phyloP scores from a whole-genome alignment of 257 asterid species.

The Nicotiana undulata region DNA sequence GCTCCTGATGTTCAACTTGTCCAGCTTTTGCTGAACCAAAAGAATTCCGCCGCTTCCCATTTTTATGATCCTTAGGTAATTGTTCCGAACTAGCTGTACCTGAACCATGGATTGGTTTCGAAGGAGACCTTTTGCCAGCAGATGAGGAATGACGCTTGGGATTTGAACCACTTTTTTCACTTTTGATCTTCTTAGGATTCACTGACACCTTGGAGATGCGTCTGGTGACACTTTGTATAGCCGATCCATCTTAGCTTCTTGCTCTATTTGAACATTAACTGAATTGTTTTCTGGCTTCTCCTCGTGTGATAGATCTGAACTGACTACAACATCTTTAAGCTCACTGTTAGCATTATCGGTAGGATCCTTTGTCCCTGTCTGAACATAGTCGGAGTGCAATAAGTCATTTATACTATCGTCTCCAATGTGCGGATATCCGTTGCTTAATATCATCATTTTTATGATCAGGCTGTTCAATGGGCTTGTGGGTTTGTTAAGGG shows the following conservation, averaged over 20 bases:
- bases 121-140: constrained; percentile 40
- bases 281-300: constrained; percentile 37
- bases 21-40: constrained; percentile 55
- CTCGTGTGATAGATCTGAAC: constrained; percentile 22
- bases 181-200: constrained; percentile 49
- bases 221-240: constrained; percentile 47
- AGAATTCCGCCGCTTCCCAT: constrained; percentile 68
- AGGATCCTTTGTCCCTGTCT: constrained; percentile 26
- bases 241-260: constrained; percentile 33
- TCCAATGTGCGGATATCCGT: constrained; percentile 30
- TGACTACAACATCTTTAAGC: constrained; percentile 17
- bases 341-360: constrained; percentile 17
- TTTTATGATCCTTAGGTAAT: constrained; percentile 45
- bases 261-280: constrained; percentile 28
- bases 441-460: too few relatives aligned
- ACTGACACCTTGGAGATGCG: constrained; percentile 72
- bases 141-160: constrained; percentile 42
- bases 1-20: constrained; percentile 74
- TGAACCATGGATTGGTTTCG: constrained; percentile 40
- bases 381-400: constrained; percentile 23
- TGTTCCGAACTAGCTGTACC: constrained; percentile 53
- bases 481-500: too few relatives aligned
- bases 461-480: too few relatives aligned
- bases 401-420: constrained; percentile 25
- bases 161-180: constrained; percentile 41